These are phyloP conservation scores for Phascolomyces articulosus DNA, from an alignment of 371 early-diverging fungal species.

Conservation along the genomic window DNA sequence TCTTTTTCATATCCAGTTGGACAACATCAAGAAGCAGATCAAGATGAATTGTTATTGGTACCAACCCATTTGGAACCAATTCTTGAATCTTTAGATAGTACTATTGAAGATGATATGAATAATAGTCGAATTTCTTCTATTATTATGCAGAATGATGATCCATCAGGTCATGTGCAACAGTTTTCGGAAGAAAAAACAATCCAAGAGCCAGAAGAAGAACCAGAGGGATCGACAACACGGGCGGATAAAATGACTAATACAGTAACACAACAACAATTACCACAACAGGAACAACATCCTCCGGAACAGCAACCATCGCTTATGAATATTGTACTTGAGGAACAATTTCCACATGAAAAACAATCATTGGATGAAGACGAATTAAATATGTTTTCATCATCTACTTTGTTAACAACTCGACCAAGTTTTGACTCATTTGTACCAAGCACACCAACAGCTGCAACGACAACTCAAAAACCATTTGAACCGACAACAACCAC, in stretches of 20 bases:
- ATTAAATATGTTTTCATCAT: too few species aligned
- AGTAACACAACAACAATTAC: too few species aligned
- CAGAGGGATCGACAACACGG: too few species aligned
- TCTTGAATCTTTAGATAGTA: constrained; percentile 7
- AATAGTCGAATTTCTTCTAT: background rate
- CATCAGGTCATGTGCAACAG: background rate
- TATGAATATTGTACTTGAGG: too few species aligned
- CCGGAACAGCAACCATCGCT: too few species aligned
- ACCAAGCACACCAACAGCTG: background rate
- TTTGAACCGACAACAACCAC: constrained; percentile 12
- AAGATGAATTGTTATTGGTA: background rate
- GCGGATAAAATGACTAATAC: too few species aligned
- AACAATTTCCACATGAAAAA: too few species aligned
- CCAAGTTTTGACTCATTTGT: background rate
- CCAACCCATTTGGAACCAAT: constrained; percentile 15
- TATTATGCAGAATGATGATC: background rate
- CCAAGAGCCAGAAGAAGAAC: too few species aligned
- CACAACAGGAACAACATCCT: too few species aligned
- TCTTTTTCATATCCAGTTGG: background rate
- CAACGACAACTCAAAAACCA: constrained; percentile 11
- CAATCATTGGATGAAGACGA: too few species aligned
- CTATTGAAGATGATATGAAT: constrained; percentile 11
- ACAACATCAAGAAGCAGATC: background rate
- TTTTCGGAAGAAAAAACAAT: background rate
- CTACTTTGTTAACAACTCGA: too few species aligned